Conservation (phyloP, 1,284 basidiomycete genomes). For the Ustilago cynodontis region DNA sequence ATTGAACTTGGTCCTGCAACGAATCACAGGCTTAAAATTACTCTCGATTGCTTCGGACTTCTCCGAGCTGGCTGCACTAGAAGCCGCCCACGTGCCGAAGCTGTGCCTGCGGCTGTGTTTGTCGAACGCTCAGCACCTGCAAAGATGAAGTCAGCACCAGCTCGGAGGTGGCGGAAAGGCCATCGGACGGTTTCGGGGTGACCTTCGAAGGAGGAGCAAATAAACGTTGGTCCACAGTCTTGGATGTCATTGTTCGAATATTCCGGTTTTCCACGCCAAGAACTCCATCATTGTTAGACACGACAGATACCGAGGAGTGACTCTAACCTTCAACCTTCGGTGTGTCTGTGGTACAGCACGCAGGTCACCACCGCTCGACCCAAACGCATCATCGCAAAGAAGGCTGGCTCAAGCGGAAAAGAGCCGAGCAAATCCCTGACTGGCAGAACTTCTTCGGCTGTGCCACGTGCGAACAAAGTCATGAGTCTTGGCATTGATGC, state of each 20-base stretch:
- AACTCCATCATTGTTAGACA: neutral
- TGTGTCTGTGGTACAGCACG: neutral
- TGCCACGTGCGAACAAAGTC: slow-evolving; percentile 13
- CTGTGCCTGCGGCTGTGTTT: neutral
- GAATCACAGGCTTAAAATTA: neutral
- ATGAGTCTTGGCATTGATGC: slow-evolving; percentile 16
- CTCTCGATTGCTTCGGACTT: neutral
- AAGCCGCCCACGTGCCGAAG: neutral
- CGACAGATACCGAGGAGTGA: neutral
- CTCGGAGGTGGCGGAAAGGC: neutral
- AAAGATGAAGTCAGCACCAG: neutral
- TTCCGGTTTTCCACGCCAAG: neutral
- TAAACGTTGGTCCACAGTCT: neutral
- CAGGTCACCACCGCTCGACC: neutral
- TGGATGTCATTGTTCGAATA: neutral
- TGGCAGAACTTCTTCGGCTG: slow-evolving; percentile 12
- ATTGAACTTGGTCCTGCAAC: neutral
- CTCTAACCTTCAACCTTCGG: neutral
- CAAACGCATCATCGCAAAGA: neutral
- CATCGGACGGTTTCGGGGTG: neutral
- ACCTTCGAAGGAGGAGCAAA: neutral
- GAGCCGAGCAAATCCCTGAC: slow-evolving; percentile 4
- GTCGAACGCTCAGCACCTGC: neutral
- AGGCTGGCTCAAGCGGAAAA: neutral
- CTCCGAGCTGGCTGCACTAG: neutral